Evolutionary conservation across 176 grass and related monocot genomes (phyloP), one percentile per base, ranked within the genome.

Genomic region (Luzula sylvatica): DNA sequence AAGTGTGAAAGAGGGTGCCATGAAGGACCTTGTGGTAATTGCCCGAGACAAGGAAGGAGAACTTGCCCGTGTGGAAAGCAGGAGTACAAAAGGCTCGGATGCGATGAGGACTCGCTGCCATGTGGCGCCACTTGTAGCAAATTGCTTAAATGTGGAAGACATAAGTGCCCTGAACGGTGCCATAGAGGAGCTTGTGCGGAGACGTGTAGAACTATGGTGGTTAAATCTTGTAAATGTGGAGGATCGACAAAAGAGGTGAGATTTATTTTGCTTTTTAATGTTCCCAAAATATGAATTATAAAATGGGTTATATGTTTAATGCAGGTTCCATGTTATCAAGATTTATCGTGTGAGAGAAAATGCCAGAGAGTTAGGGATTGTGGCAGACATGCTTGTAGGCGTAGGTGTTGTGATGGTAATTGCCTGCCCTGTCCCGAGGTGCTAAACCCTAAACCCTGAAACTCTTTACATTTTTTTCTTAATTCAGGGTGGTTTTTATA

Each of bases 281-380:
- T 23, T 46, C 40, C 46, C 23, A 46, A 41, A 7, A 35, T 35
- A 35, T 35, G 5, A 35, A 35, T 35, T 35, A 9, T 35, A 35
- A 35, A 35, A 35, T 35, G 30, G n/a, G n/a, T n/a, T n/a, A n/a
- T n/a, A n/a, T n/a, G 22, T 26, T 56, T 53, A 54, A 46, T 75
- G 64, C 79, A 95, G 90, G 80, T 95, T 55, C 90, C 90, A 4
- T 95, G 90, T 83, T 88, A 88, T 65, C 90, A 95, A 88, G 90
- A 95, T 54, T 79, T 95, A 71, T 73, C 86, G 8, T 95, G 90
- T 46, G 90, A 95, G 78, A 86, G 81, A 49, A 96, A 96, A 70
- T 96, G 90, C 11, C 90, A 88, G 29, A 73, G 58, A 48, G 46
- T 53, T 51, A 63, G 84, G 16, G 75, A 82, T 50, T 96, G 90